phyloP scores from a whole-genome alignment of 73 alveolate genomes.

The Blepharisma stoltei region DNA sequence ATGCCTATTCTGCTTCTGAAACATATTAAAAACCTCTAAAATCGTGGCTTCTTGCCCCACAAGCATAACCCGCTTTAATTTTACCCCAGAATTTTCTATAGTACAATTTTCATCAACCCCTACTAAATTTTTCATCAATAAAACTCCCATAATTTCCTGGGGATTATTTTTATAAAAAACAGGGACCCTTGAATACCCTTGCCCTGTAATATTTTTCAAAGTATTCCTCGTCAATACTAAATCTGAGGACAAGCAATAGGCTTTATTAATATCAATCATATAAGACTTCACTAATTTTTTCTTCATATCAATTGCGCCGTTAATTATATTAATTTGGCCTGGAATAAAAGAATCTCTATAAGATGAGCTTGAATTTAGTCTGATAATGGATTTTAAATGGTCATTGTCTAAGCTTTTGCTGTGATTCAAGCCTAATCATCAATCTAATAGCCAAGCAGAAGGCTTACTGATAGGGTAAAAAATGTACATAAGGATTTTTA shows the following conservation, averaged over 20 bases:
- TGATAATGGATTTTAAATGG: constrained; percentile 17
- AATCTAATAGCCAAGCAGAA: constrained; percentile 62
- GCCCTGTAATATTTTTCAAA: not conserved
- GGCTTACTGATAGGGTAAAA: constrained; percentile 64
- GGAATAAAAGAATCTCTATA: not conserved
- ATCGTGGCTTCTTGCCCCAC: not conserved
- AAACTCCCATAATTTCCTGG: not conserved
- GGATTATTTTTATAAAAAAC: not conserved
- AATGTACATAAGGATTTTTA: constrained; percentile 61
- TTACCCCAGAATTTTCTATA: not conserved
- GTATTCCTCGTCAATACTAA: not conserved
- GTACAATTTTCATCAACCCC: not conserved
- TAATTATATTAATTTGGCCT: constrained; percentile 15
- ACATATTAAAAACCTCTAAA: not conserved
- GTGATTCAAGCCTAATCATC: constrained; percentile 43
- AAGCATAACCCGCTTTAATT: not conserved
- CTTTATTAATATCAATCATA: not conserved
- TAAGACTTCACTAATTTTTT: not conserved
- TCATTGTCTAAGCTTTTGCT: constrained; percentile 16
- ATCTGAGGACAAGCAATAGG: not conserved
- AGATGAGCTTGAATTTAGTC: constrained; percentile 16
- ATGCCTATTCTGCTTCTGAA: constrained; percentile 10
- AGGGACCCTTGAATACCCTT: constrained; percentile 15
- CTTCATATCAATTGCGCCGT: constrained; percentile 25
- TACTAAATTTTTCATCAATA: not conserved